phyloP scores from a whole-genome alignment of 768 basidiomycete genomes.

The Hemileccinum rubropunctum region DNA sequence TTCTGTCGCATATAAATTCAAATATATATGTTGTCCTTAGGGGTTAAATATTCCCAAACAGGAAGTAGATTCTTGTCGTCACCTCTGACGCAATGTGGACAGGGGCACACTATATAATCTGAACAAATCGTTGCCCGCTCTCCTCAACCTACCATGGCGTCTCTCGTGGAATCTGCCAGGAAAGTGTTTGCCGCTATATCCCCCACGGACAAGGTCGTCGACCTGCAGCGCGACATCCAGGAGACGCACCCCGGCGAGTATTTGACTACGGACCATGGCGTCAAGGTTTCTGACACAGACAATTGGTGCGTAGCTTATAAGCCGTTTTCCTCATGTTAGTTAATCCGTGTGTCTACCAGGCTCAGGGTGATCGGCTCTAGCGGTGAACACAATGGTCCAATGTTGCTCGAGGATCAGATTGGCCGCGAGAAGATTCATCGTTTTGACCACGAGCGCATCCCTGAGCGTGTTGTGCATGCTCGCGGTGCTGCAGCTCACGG shows the following conservation, averaged over 20 bases:
- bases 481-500: conserved; percentile 82
- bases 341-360: conserved; percentile 37
- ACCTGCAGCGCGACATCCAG: conserved; percentile 28
- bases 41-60: background rate
- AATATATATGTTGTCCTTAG: conserved; percentile 2
- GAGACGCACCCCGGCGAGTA: conserved; percentile 7
- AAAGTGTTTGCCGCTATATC: conserved; percentile 6
- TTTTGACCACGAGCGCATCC: conserved; percentile 89
- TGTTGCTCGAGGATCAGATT: conserved; percentile 76
- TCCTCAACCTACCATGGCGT: conserved; percentile 9
- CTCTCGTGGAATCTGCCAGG: conserved; percentile 14
- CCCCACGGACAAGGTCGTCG: conserved; percentile 19
- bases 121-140: background rate
- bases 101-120: conserved; percentile 12
- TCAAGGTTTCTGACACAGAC: conserved; percentile 58
- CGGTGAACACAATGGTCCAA: conserved; percentile 56
- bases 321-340: conserved; percentile 1
- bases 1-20: conserved; percentile 14
- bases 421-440: conserved; percentile 72
- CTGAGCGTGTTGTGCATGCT: conserved; percentile 76
- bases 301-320: conserved; percentile 45
- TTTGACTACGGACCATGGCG: conserved; percentile 64
- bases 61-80: conserved; percentile 8
- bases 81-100: conserved; percentile 21
- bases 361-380: conserved; percentile 44